Conservation (phyloP, 2,329 filamentous ascomycete species). For the Macrophomina pseudophaseolina region DNA sequence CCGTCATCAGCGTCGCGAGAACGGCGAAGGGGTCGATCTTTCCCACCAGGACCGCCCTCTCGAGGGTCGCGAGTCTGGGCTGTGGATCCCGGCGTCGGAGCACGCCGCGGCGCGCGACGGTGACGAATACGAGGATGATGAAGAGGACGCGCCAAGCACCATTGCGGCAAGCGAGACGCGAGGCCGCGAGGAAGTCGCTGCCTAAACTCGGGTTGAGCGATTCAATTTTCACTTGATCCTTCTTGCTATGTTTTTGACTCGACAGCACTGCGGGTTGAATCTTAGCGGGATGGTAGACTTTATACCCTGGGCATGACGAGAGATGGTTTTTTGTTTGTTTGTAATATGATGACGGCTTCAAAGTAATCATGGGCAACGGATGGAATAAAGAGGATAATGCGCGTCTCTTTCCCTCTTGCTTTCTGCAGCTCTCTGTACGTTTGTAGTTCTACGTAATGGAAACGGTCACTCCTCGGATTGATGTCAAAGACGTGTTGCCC, state of each 20-base stretch:
- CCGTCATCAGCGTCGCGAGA: conserved; percentile 69
- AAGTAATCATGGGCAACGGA: conserved; percentile 2
- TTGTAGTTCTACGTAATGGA: neutral
- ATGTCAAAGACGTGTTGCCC: neutral
- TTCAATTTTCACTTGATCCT: neutral
- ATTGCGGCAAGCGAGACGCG: conserved; percentile 47
- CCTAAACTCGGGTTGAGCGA: neutral
- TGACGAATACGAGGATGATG: conserved; percentile 68
- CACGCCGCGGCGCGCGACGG: conserved; percentile 66
- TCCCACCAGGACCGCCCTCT: conserved; percentile 81
- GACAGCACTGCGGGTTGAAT: neutral
- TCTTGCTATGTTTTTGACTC: conserved; percentile 1
- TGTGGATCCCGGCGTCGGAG: conserved; percentile 78
- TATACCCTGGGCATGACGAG: conserved; percentile 18
- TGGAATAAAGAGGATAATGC: conserved; percentile 17
- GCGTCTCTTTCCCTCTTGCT: neutral
- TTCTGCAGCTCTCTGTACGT: neutral
- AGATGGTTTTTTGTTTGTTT: conserved; percentile 1
- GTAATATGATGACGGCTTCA: neutral
- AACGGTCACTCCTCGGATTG: neutral
- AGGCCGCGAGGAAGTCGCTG: conserved; percentile 53
- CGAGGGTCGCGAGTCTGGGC: conserved; percentile 72
- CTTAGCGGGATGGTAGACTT: conserved; percentile 11
- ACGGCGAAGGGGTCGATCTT: conserved; percentile 77
- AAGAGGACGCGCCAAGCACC: conserved; percentile 51